Evolutionary conservation across 2,329 filamentous ascomycete species (phyloP), one percentile per base, ranked within the genome.

Genomic region (Diaporthe citri): DNA sequence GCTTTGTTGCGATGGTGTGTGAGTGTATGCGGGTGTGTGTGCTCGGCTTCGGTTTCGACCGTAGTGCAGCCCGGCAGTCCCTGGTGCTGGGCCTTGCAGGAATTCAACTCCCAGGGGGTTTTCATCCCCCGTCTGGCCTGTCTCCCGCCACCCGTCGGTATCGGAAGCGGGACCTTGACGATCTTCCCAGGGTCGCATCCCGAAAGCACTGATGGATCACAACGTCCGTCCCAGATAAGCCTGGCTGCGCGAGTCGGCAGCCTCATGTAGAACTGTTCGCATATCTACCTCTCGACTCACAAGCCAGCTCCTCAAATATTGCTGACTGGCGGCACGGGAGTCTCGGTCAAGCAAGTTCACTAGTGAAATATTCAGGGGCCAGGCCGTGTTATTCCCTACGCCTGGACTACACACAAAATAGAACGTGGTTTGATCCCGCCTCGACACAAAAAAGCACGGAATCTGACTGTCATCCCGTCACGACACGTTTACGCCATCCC

Each of bases 1-100:
- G 48, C 64, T 55, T 69, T 69, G 64, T 69, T 67, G 64, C 48
- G 64, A 69, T 67, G 46, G 62, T 51, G 62, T 66, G 46, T 2
- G 31, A 36, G 64, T 25, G 15, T 36, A 51, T 51, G 46, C 22
- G 46, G 28, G 62, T 51, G 62, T 46, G 46, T 69, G 46, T 69
- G 64, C 64, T 55, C 64, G 64, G 64, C 64, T 69, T 69, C 64
- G 46, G 64, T 69, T 55, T 69, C 48, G 64, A 41, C 64, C 48
- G 64, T 39, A 52, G 34, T 12, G 46, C 46, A 52, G 8, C 31
- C 62, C 46, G 62, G 31, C 20, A 60, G 28, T 51, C 62, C 62
- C 17, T 34, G 12, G 28, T 39, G 31, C 17, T 69, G 10, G 48
- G 64, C 8, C 34, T 22, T 39, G 48, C 48, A 52, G 48, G 17